A percentile compares a stretch with the other conserved stretches of the same genome.
Conservation (phyloP, 495 filamentous ascomycete species). For the Cercophora samala region DNA sequence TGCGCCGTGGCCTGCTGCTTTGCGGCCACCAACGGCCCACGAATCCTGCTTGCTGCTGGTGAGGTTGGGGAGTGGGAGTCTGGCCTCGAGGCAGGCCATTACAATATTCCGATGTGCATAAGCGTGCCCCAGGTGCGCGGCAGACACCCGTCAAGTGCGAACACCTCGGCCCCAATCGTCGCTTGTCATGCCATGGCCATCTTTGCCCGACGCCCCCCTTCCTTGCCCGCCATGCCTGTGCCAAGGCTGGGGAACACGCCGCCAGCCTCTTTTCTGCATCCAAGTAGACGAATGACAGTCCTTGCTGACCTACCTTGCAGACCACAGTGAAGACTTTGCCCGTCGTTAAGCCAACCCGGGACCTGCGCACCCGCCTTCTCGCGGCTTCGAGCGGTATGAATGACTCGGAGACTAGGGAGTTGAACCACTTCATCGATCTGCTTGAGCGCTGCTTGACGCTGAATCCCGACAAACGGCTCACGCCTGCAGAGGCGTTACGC, state of each 20-base stretch:
- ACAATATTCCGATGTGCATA: conserved; percentile 7
- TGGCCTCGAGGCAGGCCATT: not conserved
- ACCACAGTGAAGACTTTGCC: conserved; percentile 65
- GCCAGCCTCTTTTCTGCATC: not conserved
- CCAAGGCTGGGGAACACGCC: conserved; percentile 4
- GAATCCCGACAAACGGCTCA: conserved; percentile 91
- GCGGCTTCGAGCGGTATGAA: conserved; percentile 69
- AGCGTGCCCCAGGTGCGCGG: conserved; percentile 10
- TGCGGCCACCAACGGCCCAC: conserved; percentile 15
- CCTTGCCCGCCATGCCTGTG: not conserved
- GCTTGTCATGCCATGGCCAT: not conserved
- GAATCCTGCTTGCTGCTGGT: not conserved
- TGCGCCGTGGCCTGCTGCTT: conserved; percentile 21
- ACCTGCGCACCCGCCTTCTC: conserved; percentile 73
- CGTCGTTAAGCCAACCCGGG: conserved; percentile 75
- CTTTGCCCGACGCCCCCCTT: conserved; percentile 3
- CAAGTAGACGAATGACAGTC: not conserved
- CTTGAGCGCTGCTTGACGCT: conserved; percentile 81
- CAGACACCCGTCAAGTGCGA: conserved; percentile 5
- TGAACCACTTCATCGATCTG: conserved; percentile 78
- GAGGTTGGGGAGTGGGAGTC: not conserved
- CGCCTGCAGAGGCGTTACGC: conserved; percentile 77
- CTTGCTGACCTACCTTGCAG: conserved; percentile 37
- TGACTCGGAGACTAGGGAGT: conserved; percentile 72
- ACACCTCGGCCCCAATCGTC: not conserved